phyloP scores from a whole-genome alignment of 306 rosid genomes.

The Delonix regia region DNA sequence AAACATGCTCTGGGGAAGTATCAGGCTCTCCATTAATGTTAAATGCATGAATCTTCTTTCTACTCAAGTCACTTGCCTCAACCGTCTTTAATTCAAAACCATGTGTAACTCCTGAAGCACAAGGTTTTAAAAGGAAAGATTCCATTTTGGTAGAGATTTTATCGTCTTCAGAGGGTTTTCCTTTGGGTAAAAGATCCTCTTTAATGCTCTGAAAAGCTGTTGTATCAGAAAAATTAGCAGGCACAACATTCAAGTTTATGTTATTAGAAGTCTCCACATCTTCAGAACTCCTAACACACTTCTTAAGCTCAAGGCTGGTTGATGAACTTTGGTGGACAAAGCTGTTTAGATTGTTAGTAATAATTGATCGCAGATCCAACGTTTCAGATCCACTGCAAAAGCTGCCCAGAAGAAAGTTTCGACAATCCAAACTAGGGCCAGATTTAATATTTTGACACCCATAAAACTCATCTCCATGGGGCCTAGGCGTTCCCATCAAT shows the following conservation, averaged over 20 bases:
- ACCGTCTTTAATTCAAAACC: conserved; percentile 29
- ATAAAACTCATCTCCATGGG: conserved; percentile 23
- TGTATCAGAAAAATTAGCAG: conserved; percentile 39
- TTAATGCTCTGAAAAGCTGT: conserved; percentile 31
- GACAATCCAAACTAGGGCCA: conserved; percentile 29
- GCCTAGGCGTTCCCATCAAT: conserved; percentile 28
- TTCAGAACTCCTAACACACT: conserved; percentile 30
- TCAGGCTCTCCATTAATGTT: conserved; percentile 31
- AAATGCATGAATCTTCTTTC: conserved; percentile 23
- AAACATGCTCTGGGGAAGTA: conserved; percentile 30
- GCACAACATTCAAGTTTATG: conserved; percentile 58
- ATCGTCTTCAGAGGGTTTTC: conserved; percentile 34
- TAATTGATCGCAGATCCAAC: conserved; percentile 27
- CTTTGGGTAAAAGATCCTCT: conserved; percentile 28
- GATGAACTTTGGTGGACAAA: conserved; percentile 21
- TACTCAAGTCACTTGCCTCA: conserved; percentile 29
- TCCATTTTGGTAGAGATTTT: conserved; percentile 33
- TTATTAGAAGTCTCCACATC: conserved; percentile 30
- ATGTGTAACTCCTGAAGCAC: conserved; percentile 16
- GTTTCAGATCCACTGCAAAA: conserved; percentile 33
- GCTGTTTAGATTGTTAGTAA: conserved; percentile 29
- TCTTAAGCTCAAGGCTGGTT: conserved; percentile 36
- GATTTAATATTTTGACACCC: conserved; percentile 22
- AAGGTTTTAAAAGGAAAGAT: conserved; percentile 19
- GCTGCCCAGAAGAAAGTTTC: conserved; percentile 31